These are phyloP conservation scores for Chytriomyces hyalinus DNA, from an alignment of 192 early-diverging fungal species.

Conservation along the genomic window DNA sequence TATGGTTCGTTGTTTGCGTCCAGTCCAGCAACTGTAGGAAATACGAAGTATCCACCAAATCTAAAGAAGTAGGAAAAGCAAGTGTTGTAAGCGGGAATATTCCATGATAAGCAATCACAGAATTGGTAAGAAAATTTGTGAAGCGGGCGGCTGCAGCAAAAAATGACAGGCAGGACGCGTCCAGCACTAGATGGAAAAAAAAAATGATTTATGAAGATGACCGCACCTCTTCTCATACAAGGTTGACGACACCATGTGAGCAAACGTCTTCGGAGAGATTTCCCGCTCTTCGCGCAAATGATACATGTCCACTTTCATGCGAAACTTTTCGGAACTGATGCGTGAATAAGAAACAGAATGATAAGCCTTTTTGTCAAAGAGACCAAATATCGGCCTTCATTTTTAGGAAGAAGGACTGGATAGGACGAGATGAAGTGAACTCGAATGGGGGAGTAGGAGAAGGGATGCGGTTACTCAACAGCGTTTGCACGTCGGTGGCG, in stretches of 20 bases:
- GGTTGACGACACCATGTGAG: constrained; percentile 91
- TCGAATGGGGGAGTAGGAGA: not conserved
- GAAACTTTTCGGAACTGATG: constrained; percentile 81
- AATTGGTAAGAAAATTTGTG: no score
- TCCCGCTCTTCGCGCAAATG: constrained; percentile 92
- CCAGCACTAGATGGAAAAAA: not conserved
- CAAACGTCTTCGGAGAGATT: constrained; percentile 92
- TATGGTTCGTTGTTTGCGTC: constrained; percentile 88
- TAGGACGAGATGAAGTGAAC: not conserved
- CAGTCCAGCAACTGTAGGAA: constrained; percentile 94
- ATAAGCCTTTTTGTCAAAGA: no score
- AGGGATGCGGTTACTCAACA: constrained; percentile 62
- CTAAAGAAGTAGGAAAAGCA: constrained; percentile 47
- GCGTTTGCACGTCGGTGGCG: constrained; percentile 94
- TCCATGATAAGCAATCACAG: no score
- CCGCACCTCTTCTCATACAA: constrained; percentile 87
- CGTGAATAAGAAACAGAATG: not conserved
- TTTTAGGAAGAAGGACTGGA: not conserved
- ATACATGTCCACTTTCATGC: constrained; percentile 96
- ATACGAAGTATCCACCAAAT: constrained; percentile 95
- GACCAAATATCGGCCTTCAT: no score
- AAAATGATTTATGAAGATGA: not conserved
- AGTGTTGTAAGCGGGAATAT: not conserved
- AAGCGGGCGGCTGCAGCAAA: constrained; percentile 5
- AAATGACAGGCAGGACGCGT: not conserved